These are phyloP conservation scores for Kondoa malvinella DNA, from an alignment of 768 basidiomycete species.

Conservation along the genomic window DNA sequence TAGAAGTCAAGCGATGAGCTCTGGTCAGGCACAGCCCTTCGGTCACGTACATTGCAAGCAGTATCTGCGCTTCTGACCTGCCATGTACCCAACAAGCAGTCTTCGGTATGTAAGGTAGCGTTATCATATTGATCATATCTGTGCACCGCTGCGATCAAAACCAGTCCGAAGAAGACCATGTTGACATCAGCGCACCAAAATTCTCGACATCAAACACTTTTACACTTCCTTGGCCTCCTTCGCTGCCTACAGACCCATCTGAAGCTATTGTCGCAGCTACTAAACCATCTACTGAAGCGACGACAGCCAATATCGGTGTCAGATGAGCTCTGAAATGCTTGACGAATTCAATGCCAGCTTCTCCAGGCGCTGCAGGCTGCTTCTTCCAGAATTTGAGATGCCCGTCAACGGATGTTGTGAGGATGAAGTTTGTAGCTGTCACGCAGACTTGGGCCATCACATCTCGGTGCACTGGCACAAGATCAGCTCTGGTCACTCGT, in stretches of 20 bases:
- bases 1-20: constrained; percentile 34
- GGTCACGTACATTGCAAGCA: constrained; percentile 49
- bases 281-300: constrained; percentile 77
- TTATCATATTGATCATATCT: constrained; percentile 99
- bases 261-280: constrained; percentile 81
- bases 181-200: constrained; percentile 52
- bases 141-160: background rate
- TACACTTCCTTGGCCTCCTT: constrained; percentile 43
- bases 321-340: constrained; percentile 94
- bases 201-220: constrained; percentile 97
- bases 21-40: background rate
- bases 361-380: constrained; percentile 35
- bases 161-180: background rate
- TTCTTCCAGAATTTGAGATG: constrained; percentile 99
- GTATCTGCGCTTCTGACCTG: constrained; percentile 65
- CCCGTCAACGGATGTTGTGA: constrained; percentile 89
- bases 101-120: constrained; percentile 66
- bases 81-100: constrained; percentile 91
- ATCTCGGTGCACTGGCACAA: constrained; percentile 97
- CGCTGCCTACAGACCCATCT: constrained; percentile 35
- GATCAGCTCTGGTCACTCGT: constrained; percentile 93
- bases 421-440: constrained; percentile 83
- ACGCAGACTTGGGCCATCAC: constrained; percentile 71
- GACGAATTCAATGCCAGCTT: constrained; percentile 79
- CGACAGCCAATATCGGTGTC: constrained; percentile 56